These are phyloP conservation scores for Trichomonas tenax DNA, from an alignment of 208 protist species.

Conservation along the genomic window DNA sequence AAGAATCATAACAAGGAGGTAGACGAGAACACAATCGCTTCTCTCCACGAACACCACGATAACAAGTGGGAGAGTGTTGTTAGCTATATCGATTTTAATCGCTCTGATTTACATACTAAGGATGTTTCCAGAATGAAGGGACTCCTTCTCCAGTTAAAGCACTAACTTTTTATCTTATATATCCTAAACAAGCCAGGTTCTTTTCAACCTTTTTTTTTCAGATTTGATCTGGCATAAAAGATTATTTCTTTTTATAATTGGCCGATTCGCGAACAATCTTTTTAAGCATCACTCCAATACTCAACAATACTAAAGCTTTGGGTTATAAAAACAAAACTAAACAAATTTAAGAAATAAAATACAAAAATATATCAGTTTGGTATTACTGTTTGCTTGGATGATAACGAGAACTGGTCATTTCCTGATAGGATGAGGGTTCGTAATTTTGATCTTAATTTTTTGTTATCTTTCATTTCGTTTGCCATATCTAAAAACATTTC, in stretches of 20 bases:
- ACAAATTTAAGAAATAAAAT: neutral
- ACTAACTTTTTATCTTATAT: slow-evolving; percentile 6
- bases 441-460: neutral
- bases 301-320: too few relatives aligned
- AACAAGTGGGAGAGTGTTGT: neutral
- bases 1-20: neutral
- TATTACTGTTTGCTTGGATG: neutral
- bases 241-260: too few relatives aligned
- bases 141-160: slow-evolving; percentile 1
- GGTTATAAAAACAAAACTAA: too few relatives aligned
- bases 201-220: neutral
- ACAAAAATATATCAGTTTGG: neutral
- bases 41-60: neutral
- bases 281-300: too few relatives aligned
- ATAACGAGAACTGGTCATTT: neutral
- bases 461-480: neutral
- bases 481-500: neutral
- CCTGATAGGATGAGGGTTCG: neutral
- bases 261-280: too few relatives aligned
- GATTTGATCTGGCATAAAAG: too few relatives aligned
- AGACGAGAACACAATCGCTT: neutral
- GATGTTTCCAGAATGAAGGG: slow-evolving; percentile 8
- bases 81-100: slow-evolving; percentile 7
- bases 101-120: neutral
- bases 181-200: neutral